Evolutionary conservation across 2,329 filamentous ascomycete genomes (phyloP).

Genomic region (Lecanicillium sp.): DNA sequence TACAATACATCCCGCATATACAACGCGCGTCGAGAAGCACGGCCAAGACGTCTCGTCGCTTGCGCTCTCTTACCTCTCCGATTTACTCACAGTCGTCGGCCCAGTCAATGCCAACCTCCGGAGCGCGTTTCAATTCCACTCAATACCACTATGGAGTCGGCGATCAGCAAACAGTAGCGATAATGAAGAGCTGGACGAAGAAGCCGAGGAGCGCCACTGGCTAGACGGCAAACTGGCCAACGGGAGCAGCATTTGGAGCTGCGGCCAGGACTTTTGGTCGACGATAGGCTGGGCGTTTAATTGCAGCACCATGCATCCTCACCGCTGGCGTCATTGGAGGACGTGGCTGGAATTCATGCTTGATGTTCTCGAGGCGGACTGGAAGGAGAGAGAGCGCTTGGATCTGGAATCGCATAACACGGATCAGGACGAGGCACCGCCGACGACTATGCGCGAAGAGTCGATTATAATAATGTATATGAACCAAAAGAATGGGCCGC

Average conservation of each 20-base stretch:
- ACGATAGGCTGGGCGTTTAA: constrained; percentile 89
- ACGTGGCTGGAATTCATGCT: constrained; percentile 74
- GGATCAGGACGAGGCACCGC: constrained; percentile 16
- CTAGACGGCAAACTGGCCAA: constrained; percentile 54
- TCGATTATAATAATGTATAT: constrained; percentile 57
- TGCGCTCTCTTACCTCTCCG: constrained; percentile 62
- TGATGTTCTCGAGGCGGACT: constrained; percentile 66
- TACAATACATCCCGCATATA: constrained; percentile 72
- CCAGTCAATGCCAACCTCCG: constrained; percentile 61
- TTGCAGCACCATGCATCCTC: constrained; percentile 65
- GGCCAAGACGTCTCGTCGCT: constrained; percentile 58
- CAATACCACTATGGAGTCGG: constrained; percentile 20
- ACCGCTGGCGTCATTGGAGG: constrained; percentile 75
- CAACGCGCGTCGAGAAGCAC: constrained; percentile 57
- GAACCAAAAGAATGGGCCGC: constrained; percentile 33
- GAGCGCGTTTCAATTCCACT: constrained; percentile 63
- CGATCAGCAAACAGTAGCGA: constrained; percentile 31
- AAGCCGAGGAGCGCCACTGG: constrained; percentile 39
- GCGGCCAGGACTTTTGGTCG: constrained; percentile 83
- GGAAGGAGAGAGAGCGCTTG: constrained; percentile 45
- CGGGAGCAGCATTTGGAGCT: constrained; percentile 59
- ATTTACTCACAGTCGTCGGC: constrained; percentile 56
- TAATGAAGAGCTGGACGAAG: constrained; percentile 32
- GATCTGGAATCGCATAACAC: constrained; percentile 28
- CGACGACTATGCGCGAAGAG: constrained; percentile 29